Conservation (phyloP, 2,329 filamentous ascomycete species). For the Domatiomyces globalis region DNA sequence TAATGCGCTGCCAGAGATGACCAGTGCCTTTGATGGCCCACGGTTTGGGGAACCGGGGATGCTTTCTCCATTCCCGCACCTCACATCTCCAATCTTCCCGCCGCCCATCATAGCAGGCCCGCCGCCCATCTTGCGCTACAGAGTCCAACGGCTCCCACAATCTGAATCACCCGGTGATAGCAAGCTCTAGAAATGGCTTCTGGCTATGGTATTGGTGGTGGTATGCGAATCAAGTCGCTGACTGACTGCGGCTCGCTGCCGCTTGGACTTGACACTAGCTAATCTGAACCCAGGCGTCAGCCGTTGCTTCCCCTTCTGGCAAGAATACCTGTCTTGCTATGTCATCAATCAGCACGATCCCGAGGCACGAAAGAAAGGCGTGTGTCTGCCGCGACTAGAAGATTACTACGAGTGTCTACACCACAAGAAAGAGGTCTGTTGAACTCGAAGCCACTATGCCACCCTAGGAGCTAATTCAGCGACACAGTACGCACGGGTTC, state of each 20-base stretch:
- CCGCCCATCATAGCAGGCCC: neutral
- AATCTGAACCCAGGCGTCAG: conserved; percentile 39
- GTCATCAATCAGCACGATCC: conserved; percentile 78
- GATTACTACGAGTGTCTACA: conserved; percentile 99
- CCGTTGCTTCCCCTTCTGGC: conserved; percentile 99
- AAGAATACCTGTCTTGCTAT: conserved; percentile 96
- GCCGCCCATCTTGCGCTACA: neutral
- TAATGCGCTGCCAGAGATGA: too few relatives aligned
- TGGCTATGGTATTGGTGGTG: conserved; percentile 41
- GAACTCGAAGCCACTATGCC: neutral
- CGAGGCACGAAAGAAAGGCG: conserved; percentile 67
- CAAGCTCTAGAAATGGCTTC: conserved; percentile 32
- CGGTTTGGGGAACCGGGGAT: neutral
- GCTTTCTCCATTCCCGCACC: neutral
- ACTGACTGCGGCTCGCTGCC: neutral
- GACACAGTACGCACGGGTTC: conserved; percentile 58
- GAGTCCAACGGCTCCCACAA: neutral
- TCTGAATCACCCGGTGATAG: neutral
- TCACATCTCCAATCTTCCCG: neutral
- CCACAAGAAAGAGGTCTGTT: conserved; percentile 88
- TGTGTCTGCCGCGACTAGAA: conserved; percentile 72
- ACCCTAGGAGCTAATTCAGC: conserved; percentile 1
- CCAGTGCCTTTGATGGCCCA: too few relatives aligned
- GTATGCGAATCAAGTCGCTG: conserved; percentile 23
- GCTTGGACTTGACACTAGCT: neutral